phyloP scores from a whole-genome alignment of 2,329 filamentous ascomycete genomes.

The Epichloe bromicola region DNA sequence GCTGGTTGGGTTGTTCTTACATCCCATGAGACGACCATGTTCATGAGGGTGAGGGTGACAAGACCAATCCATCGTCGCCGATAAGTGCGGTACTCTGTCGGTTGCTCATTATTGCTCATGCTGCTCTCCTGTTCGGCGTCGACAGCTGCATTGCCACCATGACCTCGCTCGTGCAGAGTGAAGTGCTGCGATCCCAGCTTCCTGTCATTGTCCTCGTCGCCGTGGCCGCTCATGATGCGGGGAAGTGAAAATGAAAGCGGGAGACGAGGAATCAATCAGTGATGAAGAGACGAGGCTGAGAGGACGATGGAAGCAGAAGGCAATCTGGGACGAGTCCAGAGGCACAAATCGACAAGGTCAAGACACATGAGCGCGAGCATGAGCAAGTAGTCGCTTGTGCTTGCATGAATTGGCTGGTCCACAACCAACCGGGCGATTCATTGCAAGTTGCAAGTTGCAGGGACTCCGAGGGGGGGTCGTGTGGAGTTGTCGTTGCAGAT shows the following conservation, averaged over 20 bases:
- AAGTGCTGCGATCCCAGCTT: constrained; percentile 18
- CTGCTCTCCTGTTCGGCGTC: constrained; percentile 10
- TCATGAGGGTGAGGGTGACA: constrained; percentile 70
- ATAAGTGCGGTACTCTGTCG: constrained; percentile 42
- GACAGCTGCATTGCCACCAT: constrained; percentile 8
- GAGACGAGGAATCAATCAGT: no score
- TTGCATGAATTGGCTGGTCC: no score
- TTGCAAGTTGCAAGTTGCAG: neutral
- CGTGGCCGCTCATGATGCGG: constrained; percentile 1
- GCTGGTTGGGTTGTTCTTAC: constrained; percentile 37
- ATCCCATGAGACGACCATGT: constrained; percentile 91
- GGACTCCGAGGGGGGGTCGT: no score
- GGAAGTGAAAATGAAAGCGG: neutral
- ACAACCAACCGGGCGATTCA: neutral
- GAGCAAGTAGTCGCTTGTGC: no score
- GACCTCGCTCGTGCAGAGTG: constrained; percentile 13
- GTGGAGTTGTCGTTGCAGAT: neutral
- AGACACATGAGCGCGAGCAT: no score
- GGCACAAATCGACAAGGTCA: no score
- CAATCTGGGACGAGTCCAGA: no score
- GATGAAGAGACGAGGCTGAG: neutral
- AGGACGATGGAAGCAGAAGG: neutral
- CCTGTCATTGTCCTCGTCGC: constrained; percentile 10
- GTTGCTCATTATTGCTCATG: constrained; percentile 12
- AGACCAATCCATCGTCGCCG: constrained; percentile 85